These are phyloP conservation scores for Erigeron philadelphicus DNA, from an alignment of 140 eudicot genomes.

Conservation along the genomic window DNA sequence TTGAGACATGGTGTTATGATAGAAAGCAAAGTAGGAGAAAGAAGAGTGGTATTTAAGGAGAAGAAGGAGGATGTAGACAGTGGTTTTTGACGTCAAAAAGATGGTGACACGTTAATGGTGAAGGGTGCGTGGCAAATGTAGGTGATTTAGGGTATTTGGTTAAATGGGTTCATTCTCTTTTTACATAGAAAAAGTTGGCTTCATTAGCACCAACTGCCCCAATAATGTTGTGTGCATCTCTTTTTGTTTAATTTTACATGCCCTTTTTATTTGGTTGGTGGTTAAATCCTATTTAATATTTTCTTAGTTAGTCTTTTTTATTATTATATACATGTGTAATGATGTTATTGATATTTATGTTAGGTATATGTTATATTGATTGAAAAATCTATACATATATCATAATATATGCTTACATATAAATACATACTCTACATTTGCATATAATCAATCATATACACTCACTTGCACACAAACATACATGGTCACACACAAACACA, in stretches of 20 bases:
- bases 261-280: conserved; percentile 24
- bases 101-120: conserved; percentile 32
- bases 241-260: background rate
- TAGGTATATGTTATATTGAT: background rate
- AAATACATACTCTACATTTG: too few species aligned
- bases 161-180: conserved; percentile 29
- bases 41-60: conserved; percentile 30
- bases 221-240: background rate
- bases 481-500: too few species aligned
- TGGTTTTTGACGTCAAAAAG: conserved; percentile 42
- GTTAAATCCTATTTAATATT: background rate
- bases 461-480: too few species aligned
- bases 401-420: too few species aligned
- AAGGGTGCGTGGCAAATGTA: conserved; percentile 30
- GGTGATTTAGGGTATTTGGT: conserved; percentile 19
- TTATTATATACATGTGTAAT: background rate
- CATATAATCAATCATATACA: too few species aligned
- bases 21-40: background rate
- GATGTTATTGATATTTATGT: background rate
- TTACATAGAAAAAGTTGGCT: conserved; percentile 11
- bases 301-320: background rate
- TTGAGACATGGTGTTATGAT: too few species aligned
- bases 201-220: conserved; percentile 24
- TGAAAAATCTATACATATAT: background rate
- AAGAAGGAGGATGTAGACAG: conserved; percentile 31